These are phyloP conservation scores for Sclerotinia borealis DNA, from an alignment of 2,329 filamentous ascomycete species.

Conservation along the genomic window DNA sequence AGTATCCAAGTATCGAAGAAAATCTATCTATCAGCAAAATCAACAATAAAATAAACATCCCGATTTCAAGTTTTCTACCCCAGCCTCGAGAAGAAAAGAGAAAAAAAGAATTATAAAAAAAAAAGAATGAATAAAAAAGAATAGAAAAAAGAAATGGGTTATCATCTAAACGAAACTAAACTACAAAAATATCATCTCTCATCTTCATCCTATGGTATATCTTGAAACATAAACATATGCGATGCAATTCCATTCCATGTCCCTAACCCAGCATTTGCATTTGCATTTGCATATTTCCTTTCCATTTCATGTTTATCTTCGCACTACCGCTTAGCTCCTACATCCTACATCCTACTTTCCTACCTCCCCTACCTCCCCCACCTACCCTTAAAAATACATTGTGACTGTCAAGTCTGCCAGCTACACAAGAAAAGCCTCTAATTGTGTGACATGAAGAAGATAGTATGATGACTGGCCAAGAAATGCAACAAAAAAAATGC, in stretches of 20 bases:
- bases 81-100: no score
- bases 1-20: no score
- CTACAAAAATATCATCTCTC: constrained; percentile 4
- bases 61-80: not conserved
- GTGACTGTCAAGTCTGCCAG: not conserved
- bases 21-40: not conserved
- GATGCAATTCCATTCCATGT: not conserved
- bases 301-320: not conserved
- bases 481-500: not conserved
- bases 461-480: not conserved
- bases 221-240: not conserved
- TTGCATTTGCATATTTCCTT: not conserved
- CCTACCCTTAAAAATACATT: not conserved
- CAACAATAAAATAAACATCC: no score
- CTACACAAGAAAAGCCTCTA: not conserved
- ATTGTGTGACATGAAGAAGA: not conserved
- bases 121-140: no score
- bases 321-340: no score
- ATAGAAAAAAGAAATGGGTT: not conserved
- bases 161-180: constrained; percentile 9
- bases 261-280: not conserved
- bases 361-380: not conserved
- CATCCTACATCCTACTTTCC: no score
- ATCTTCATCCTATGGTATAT: constrained; percentile 2
- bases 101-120: no score